Evolutionary conservation across 805 yeast species (phyloP).

Genomic region (Sungouiozyma intestinalis): DNA sequence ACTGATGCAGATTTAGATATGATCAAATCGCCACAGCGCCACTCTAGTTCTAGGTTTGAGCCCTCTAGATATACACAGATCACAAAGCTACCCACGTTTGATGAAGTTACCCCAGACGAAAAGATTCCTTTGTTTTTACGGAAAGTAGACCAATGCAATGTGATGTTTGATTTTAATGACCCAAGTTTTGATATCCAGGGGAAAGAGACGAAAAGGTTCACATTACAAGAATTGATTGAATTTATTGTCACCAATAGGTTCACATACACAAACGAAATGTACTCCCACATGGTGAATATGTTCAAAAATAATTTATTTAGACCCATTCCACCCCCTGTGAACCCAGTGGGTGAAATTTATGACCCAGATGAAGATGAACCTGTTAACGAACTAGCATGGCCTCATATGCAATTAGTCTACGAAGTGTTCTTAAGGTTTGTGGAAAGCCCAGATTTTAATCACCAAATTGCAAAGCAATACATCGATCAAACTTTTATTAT

Average conservation of each 20-base stretch:
- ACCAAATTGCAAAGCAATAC: slow-evolving; percentile 83
- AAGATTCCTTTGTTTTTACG: slow-evolving; percentile 63
- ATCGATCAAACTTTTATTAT: slow-evolving; percentile 87
- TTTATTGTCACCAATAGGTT: slow-evolving; percentile 76
- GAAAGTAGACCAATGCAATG: slow-evolving; percentile 89
- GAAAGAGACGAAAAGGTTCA: slow-evolving; percentile 79
- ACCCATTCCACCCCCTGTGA: slow-evolving; percentile 97
- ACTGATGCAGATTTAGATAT: slow-evolving; percentile 60
- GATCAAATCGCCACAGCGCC: slow-evolving; percentile 79
- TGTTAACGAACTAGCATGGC: slow-evolving; percentile 93
- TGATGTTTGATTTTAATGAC: slow-evolving; percentile 88
- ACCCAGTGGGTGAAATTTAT: slow-evolving; percentile 89
- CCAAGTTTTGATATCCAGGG: slow-evolving; percentile 88
- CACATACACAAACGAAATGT: slow-evolving; percentile 83
- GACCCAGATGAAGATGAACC: slow-evolving; percentile 99
- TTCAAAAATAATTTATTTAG: slow-evolving; percentile 81
- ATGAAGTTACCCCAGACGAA: slow-evolving; percentile 78
- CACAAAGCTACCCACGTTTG: slow-evolving; percentile 73
- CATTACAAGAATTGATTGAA: slow-evolving; percentile 81
- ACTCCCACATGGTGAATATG: slow-evolving; percentile 79
- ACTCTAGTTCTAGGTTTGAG: slow-evolving; percentile 85
- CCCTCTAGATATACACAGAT: slow-evolving; percentile 56
- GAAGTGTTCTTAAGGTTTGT: slow-evolving; percentile 88
- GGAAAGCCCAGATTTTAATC: slow-evolving; percentile 91
- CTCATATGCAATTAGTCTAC: slow-evolving; percentile 95